A percentile compares a stretch with the other conserved stretches of the same genome.
phyloP scores from a whole-genome alignment of 768 basidiomycete species.

The Tricholomella constricta region DNA sequence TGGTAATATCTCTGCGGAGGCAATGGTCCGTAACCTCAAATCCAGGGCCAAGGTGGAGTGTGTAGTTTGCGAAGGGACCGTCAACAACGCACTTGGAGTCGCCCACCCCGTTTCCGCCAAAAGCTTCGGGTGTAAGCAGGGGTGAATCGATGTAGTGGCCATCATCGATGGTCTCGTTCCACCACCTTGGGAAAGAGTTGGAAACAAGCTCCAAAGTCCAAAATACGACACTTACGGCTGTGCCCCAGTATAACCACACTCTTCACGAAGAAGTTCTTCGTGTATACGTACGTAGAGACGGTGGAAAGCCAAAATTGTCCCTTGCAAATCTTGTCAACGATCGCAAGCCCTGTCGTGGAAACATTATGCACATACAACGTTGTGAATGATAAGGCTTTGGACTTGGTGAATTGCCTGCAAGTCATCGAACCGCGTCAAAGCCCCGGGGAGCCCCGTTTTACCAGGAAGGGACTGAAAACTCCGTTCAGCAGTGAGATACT shows the following conservation, averaged over 20 bases:
- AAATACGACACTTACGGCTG: background rate
- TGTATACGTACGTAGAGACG: background rate
- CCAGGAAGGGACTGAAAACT: conserved; percentile 1
- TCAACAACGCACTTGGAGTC: background rate
- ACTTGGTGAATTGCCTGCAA: background rate
- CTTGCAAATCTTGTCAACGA: background rate
- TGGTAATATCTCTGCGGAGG: background rate
- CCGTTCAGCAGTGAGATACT: background rate
- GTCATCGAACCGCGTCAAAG: background rate
- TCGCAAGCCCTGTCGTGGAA: background rate
- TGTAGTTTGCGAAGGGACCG: conserved; percentile 4
- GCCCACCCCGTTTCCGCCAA: background rate
- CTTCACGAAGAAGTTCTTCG: background rate
- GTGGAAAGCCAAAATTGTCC: background rate
- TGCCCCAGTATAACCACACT: background rate
- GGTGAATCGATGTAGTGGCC: conserved; percentile 2
- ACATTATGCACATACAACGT: background rate
- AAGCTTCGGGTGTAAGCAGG: background rate
- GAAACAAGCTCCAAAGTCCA: background rate
- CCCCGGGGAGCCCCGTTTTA: background rate
- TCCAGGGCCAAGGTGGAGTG: background rate
- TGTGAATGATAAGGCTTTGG: conserved; percentile 1
- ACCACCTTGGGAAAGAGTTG: background rate
- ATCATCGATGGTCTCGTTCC: conserved; percentile 5
- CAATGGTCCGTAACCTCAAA: background rate